Evolutionary conservation across 2,329 filamentous ascomycete genomes (phyloP).

Genomic region (Trichophyton equinum): DNA sequence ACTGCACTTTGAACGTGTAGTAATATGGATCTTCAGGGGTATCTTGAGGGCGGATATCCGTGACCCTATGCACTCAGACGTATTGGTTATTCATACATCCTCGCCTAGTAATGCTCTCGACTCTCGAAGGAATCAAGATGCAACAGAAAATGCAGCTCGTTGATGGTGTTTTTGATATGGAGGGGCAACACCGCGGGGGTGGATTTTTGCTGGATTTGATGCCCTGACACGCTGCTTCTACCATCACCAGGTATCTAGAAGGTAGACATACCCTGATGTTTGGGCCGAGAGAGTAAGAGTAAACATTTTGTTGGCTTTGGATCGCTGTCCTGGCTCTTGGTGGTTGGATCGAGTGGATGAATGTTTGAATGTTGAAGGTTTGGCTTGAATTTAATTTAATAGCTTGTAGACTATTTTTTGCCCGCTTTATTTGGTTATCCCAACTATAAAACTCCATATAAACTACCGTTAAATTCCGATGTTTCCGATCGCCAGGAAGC

Average conservation of each 20-base stretch:
- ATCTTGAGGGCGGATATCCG: constrained; percentile 74
- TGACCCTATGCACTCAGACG: constrained; percentile 53
- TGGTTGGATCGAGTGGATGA: constrained; percentile 2
- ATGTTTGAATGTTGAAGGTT: constrained; percentile 4
- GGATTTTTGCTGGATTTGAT: neutral
- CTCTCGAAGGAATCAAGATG: neutral
- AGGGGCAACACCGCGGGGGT: neutral
- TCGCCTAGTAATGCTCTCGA: neutral
- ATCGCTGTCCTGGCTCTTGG: neutral
- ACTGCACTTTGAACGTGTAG: constrained; percentile 97
- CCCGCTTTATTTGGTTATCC: no score
- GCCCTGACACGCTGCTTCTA: neutral
- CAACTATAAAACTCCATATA: neutral
- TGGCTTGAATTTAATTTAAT: neutral
- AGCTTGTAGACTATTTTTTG: no score
- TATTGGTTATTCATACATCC: neutral
- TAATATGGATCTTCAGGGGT: constrained; percentile 73
- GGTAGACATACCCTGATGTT: constrained; percentile 22
- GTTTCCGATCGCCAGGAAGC: no score
- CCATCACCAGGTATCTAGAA: no score
- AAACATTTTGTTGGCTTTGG: constrained; percentile 21
- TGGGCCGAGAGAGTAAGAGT: constrained; percentile 29
- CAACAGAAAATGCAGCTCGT: neutral
- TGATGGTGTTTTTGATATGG: neutral
- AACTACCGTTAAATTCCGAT: no score